phyloP scores from a whole-genome alignment of 352 stramenopile genomes.

The Phytophthora melonis region DNA sequence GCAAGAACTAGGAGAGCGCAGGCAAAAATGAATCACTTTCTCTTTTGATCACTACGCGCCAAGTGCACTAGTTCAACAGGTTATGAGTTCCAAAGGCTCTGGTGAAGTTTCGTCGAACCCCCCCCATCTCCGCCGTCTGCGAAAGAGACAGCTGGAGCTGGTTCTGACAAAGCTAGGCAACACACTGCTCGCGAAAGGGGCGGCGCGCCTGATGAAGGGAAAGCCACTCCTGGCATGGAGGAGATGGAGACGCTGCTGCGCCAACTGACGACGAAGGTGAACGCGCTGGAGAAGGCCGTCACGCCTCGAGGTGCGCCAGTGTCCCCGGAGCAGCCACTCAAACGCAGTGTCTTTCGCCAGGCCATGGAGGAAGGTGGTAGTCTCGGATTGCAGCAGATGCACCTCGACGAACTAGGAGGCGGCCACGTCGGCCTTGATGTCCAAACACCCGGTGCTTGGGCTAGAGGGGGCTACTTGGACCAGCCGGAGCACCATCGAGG shows the following conservation, averaged over 20 bases:
- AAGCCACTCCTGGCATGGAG: background rate
- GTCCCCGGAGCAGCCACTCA: background rate
- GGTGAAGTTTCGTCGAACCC: background rate
- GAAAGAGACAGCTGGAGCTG: slow-evolving; percentile 5
- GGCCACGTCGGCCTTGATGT: background rate
- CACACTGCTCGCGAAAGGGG: background rate
- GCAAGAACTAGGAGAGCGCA: background rate
- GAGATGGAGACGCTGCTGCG: slow-evolving; percentile 1
- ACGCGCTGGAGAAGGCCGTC: slow-evolving; percentile 5
- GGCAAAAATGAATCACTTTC: background rate
- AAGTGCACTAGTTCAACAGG: background rate
- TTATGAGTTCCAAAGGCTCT: slow-evolving; percentile 6
- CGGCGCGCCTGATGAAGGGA: background rate
- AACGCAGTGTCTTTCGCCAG: slow-evolving; percentile 5
- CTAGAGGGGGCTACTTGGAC: background rate
- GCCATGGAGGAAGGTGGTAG: slow-evolving; percentile 10
- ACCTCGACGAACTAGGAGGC: background rate
- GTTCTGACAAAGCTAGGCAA: background rate
- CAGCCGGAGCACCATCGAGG: background rate
- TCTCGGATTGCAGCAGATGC: slow-evolving; percentile 7
- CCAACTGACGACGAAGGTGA: slow-evolving; percentile 2
- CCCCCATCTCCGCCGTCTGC: background rate
- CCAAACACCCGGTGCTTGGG: slow-evolving; percentile 3
- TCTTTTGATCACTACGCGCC: background rate
- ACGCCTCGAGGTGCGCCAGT: slow-evolving; percentile 4